Percentiles rank a stretch among this genome's conserved stretches.
Evolutionary conservation across 2,329 filamentous ascomycete species (phyloP).

Genomic region (Hymenoscyphus infarciens): DNA sequence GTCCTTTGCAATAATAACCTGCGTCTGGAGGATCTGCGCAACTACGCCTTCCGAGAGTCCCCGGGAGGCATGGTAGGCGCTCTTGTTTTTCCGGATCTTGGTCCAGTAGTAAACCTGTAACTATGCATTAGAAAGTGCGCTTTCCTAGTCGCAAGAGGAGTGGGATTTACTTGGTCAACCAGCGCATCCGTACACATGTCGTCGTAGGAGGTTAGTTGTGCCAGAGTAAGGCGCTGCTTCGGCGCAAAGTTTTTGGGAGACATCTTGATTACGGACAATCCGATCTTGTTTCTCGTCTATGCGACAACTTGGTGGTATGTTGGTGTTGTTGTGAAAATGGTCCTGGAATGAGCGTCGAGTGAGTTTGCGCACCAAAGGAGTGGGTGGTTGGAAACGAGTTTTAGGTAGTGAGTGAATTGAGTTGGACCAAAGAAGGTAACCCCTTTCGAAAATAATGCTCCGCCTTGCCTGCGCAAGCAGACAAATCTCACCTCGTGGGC

Average conservation of each 20-base stretch:
- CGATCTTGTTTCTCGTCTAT: not conserved
- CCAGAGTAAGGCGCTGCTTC: slow-evolving; percentile 75
- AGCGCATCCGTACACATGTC: slow-evolving; percentile 93
- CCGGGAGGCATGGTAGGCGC: slow-evolving; percentile 79
- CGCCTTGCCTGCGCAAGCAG: not conserved
- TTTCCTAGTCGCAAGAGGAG: slow-evolving; percentile 14
- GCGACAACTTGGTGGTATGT: slow-evolving; percentile 1
- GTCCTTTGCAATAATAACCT: slow-evolving; percentile 74
- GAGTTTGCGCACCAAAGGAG: slow-evolving; percentile 11
- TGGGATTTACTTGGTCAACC: slow-evolving; percentile 77
- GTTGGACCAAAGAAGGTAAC: not conserved
- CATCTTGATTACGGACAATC: slow-evolving; percentile 32
- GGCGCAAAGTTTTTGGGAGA: slow-evolving; percentile 47
- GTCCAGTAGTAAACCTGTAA: slow-evolving; percentile 91
- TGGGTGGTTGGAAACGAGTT: slow-evolving; percentile 2
- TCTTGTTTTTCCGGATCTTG: slow-evolving; percentile 88
- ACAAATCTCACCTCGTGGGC: not conserved
- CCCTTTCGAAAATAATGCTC: not conserved
- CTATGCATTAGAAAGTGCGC: slow-evolving; percentile 10
- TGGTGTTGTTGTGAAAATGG: slow-evolving; percentile 3
- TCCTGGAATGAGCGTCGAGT: slow-evolving; percentile 3
- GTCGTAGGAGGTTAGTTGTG: slow-evolving; percentile 88
- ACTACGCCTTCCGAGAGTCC: slow-evolving; percentile 64
- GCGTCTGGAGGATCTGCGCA: slow-evolving; percentile 55
- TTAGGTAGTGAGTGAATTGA: slow-evolving; percentile 11